Conservation (phyloP, 495 filamentous ascomycete species). For the Penicillium nucicola region DNA sequence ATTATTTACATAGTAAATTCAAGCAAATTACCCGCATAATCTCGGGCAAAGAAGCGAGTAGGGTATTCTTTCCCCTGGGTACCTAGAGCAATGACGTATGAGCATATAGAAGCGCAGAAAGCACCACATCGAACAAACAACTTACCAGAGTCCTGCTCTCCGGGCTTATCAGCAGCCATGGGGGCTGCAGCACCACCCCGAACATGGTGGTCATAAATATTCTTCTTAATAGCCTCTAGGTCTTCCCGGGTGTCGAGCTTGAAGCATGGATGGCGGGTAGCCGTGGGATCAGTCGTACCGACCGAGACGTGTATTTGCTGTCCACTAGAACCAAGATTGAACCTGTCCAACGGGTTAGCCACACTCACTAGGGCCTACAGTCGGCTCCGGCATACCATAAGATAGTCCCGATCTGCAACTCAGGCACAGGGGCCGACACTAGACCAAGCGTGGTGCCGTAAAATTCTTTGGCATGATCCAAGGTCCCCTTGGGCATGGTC, state of each 20-base stretch:
- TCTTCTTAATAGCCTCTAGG: constrained; percentile 42
- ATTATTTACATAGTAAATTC: constrained; percentile 59
- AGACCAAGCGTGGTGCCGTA: constrained; percentile 55
- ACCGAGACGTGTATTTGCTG: constrained; percentile 60
- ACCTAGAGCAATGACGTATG: constrained; percentile 27
- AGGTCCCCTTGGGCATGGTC: constrained; percentile 50
- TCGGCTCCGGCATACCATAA: constrained; percentile 40
- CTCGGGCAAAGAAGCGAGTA: constrained; percentile 58
- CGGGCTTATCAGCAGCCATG: constrained; percentile 53
- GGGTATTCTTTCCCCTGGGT: constrained; percentile 56
- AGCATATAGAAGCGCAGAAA: neutral
- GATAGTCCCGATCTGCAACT: constrained; percentile 44
- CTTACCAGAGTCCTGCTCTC: constrained; percentile 48
- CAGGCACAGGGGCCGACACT: constrained; percentile 46
- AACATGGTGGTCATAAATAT: constrained; percentile 53
- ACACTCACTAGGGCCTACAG: neutral
- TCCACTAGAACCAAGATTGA: constrained; percentile 53
- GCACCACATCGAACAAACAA: constrained; percentile 1
- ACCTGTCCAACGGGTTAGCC: constrained; percentile 28
- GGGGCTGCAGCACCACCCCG: constrained; percentile 48
- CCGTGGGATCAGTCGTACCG: constrained; percentile 44
- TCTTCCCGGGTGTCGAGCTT: constrained; percentile 41
- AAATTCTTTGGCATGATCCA: constrained; percentile 52
- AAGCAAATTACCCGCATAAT: constrained; percentile 59
- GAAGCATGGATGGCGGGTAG: constrained; percentile 57